A percentile compares a stretch with the other conserved stretches of the same genome.
Evolutionary conservation across 1,284 basidiomycete species (phyloP).

Genomic region (Papiliotrema flavescens): DNA sequence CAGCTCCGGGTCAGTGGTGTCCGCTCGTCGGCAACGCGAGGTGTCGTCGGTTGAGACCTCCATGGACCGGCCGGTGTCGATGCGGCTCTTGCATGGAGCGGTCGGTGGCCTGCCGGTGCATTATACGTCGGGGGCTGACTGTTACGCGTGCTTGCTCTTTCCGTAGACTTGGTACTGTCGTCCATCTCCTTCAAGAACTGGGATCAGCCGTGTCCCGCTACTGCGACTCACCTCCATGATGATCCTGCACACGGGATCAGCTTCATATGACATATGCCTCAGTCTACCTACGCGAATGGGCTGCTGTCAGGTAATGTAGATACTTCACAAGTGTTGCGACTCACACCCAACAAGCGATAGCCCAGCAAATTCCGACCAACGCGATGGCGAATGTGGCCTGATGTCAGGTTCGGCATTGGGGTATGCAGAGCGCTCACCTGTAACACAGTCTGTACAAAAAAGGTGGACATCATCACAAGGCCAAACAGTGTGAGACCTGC

Average conservation of each 20-base stretch:
- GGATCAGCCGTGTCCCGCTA: not conserved
- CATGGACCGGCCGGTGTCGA: conserved; percentile 51
- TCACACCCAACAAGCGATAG: conserved; percentile 84
- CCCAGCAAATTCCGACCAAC: conserved; percentile 87
- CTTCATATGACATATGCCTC: not conserved
- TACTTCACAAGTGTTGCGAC: conserved; percentile 7
- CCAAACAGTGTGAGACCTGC: conserved; percentile 75
- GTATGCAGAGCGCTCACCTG: conserved; percentile 53
- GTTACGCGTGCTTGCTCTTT: not conserved
- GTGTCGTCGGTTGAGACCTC: conserved; percentile 29
- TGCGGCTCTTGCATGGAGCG: conserved; percentile 52
- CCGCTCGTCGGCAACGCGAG: conserved; percentile 51
- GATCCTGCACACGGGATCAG: conserved; percentile 61
- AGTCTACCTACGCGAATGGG: conserved; percentile 35
- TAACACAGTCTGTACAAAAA: conserved; percentile 72
- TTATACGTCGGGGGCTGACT: not conserved
- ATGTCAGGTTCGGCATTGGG: not conserved
- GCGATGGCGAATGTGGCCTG: conserved; percentile 76
- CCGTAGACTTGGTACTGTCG: conserved; percentile 17
- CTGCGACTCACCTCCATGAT: conserved; percentile 74
- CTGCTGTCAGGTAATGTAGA: conserved; percentile 12
- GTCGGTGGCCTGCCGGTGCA: conserved; percentile 25
- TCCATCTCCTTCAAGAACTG: conserved; percentile 79
- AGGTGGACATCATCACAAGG: conserved; percentile 71
- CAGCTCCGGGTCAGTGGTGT: conserved; percentile 63